Percentiles rank a stretch among this genome's conserved stretches.
phyloP scores from a whole-genome alignment of 2,329 filamentous ascomycete genomes.

The Monosporascus sp. region DNA sequence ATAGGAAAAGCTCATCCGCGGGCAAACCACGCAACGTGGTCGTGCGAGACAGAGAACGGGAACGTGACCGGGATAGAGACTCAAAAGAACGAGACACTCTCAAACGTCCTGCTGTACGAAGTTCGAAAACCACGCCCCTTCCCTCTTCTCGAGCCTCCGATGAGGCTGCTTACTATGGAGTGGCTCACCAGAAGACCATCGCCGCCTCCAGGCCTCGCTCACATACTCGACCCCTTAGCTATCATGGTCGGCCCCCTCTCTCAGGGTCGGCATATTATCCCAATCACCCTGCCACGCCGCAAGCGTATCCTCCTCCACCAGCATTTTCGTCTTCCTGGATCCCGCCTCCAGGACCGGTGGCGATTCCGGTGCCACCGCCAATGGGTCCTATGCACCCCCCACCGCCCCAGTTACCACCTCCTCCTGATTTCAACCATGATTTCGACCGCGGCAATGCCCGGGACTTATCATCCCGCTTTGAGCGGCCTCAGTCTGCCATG shows the following conservation, averaged over 20 bases:
- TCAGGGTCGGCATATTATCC: slow-evolving; percentile 31
- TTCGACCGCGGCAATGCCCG: slow-evolving; percentile 3
- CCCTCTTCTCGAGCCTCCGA: slow-evolving; percentile 28
- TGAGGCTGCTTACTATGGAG: slow-evolving; percentile 35
- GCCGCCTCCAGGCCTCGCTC: slow-evolving; percentile 34
- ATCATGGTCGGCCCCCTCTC: slow-evolving; percentile 33
- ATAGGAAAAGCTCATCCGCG: slow-evolving; percentile 20
- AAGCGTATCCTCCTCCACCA: slow-evolving; percentile 21
- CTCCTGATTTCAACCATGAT: slow-evolving; percentile 7
- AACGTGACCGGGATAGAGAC: not conserved
- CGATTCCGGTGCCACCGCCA: slow-evolving; percentile 13
- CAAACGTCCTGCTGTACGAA: slow-evolving; percentile 28
- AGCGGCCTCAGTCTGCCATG: slow-evolving; percentile 35
- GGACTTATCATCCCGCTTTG: slow-evolving; percentile 23
- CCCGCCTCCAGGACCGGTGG: slow-evolving; percentile 13
- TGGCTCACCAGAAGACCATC: slow-evolving; percentile 26
- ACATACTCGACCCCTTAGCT: slow-evolving; percentile 33
- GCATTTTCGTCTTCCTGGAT: slow-evolving; percentile 17
- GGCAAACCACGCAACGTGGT: slow-evolving; percentile 13
- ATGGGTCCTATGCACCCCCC: slow-evolving; percentile 4
- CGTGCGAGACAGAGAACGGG: too few relatives aligned
- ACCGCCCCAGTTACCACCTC: not conserved
- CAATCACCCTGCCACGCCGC: slow-evolving; percentile 22
- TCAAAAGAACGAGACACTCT: slow-evolving; percentile 9
- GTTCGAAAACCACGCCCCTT: slow-evolving; percentile 31